Conservation (phyloP, 2,329 filamentous ascomycete species). For the Sporothrix schenckii region DNA sequence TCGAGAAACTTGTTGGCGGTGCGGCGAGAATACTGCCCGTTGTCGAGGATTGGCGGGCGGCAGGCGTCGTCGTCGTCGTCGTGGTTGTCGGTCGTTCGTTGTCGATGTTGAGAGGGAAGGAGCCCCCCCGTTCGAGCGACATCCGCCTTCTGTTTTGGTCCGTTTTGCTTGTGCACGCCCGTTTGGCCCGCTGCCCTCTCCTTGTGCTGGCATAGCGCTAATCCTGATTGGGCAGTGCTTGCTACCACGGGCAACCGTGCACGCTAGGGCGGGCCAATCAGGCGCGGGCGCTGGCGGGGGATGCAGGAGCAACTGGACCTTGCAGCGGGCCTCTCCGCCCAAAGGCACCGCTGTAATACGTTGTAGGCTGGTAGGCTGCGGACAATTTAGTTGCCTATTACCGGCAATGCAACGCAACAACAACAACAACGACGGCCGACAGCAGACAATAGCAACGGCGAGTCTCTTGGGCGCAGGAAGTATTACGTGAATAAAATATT, state of each 20-base stretch:
- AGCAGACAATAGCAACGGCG: background rate
- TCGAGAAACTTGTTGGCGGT: background rate
- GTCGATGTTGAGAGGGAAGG: slow-evolving; percentile 30
- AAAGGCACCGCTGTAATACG: slow-evolving; percentile 6
- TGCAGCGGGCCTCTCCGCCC: background rate
- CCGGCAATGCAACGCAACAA: slow-evolving; percentile 1
- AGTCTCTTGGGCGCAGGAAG: background rate
- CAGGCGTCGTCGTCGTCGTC: slow-evolving; percentile 16
- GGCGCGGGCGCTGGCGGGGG: background rate
- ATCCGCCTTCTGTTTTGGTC: slow-evolving; percentile 21
- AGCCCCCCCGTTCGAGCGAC: slow-evolving; percentile 16
- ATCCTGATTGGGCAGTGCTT: slow-evolving; percentile 29
- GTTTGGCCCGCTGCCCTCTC: slow-evolving; percentile 30
- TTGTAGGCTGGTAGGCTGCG: background rate
- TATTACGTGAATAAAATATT: background rate
- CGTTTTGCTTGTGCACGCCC: slow-evolving; percentile 8
- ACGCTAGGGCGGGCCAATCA: slow-evolving; percentile 30
- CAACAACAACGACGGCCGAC: background rate
- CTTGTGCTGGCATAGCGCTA: slow-evolving; percentile 38
- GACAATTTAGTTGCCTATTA: slow-evolving; percentile 14
- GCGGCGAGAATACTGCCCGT: slow-evolving; percentile 23
- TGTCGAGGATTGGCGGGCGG: slow-evolving; percentile 21
- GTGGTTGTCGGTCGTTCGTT: slow-evolving; percentile 24
- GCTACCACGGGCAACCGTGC: slow-evolving; percentile 40
- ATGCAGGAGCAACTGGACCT: slow-evolving; percentile 6